Percentiles rank a stretch among this genome's conserved stretches.
phyloP scores from a whole-genome alignment of 1,139 yeast genomes.

The Spathaspora sp. region DNA sequence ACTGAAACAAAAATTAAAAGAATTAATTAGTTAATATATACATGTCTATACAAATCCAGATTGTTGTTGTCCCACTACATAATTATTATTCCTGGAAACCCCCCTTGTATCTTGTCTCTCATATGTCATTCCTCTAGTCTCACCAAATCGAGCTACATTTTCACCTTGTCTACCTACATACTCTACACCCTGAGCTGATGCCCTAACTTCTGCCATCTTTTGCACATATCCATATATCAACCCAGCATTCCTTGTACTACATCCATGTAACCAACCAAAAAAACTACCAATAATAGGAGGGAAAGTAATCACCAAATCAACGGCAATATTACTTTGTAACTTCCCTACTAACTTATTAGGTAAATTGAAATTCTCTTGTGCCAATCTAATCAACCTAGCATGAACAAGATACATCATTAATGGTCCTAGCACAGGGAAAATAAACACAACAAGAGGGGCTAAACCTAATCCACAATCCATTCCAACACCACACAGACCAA shows the following conservation, averaged over 20 bases:
- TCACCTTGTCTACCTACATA: conserved; percentile 23
- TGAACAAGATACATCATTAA: conserved; percentile 76
- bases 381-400: conserved; percentile 58
- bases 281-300: conserved; percentile 79
- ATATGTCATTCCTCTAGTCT: background rate
- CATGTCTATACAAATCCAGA: conserved; percentile 27
- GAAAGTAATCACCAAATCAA: conserved; percentile 71
- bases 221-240: conserved; percentile 55
- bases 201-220: conserved; percentile 35
- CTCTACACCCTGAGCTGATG: conserved; percentile 19
- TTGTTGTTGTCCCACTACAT: conserved; percentile 29
- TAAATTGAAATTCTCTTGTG: conserved; percentile 53
- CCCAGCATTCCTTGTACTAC: conserved; percentile 90
- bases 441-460: conserved; percentile 63
- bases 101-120: conserved; percentile 1
- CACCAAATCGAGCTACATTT: conserved; percentile 9
- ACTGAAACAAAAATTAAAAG: conserved; percentile 15
- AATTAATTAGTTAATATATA: conserved; percentile 8
- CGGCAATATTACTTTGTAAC: conserved; percentile 68
- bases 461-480: conserved; percentile 77
- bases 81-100: conserved; percentile 7
- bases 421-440: conserved; percentile 81
- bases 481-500: conserved; percentile 71
- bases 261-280: conserved; percentile 76
- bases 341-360: conserved; percentile 62